These are phyloP conservation scores for Boletus nobilissimus DNA, from an alignment of 1,284 basidiomycete genomes.

Conservation along the genomic window DNA sequence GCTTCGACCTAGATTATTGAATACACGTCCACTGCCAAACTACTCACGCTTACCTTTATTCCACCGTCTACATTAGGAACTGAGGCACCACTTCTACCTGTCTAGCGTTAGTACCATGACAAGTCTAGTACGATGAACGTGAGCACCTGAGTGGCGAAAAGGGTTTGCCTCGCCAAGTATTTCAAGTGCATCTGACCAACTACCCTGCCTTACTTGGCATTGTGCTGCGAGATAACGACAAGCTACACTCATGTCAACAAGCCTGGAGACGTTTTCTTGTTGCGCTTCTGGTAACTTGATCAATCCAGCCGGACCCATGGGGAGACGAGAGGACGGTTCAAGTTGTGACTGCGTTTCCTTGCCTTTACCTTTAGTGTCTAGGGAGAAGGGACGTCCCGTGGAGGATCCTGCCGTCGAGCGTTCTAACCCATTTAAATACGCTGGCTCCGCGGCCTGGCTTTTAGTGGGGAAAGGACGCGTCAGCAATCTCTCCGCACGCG, in stretches of 20 bases:
- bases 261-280: slow-evolving; percentile 72
- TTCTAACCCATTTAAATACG: slow-evolving; percentile 57
- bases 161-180: slow-evolving; percentile 94
- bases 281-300: slow-evolving; percentile 69
- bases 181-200: slow-evolving; percentile 93
- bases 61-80: slow-evolving; percentile 84
- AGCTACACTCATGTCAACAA: slow-evolving; percentile 92
- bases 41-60: slow-evolving; percentile 71
- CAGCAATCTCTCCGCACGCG: slow-evolving; percentile 91
- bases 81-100: slow-evolving; percentile 71
- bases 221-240: slow-evolving; percentile 96
- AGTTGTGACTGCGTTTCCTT: slow-evolving; percentile 60
- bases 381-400: slow-evolving; percentile 39
- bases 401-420: slow-evolving; percentile 40
- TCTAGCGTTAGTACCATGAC: slow-evolving; percentile 15
- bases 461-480: slow-evolving; percentile 78
- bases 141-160: slow-evolving; percentile 74
- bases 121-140: background rate
- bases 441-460: slow-evolving; percentile 54
- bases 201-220: slow-evolving; percentile 91
- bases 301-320: slow-evolving; percentile 74
- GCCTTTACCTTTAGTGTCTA: slow-evolving; percentile 64
- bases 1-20: slow-evolving; percentile 79
- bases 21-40: slow-evolving; percentile 3
- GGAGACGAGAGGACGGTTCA: slow-evolving; percentile 63